Evolutionary conservation across 2,329 filamentous ascomycete species (phyloP), one percentile per base, ranked within the genome.

Genomic region (Byssochlamys sp.): DNA sequence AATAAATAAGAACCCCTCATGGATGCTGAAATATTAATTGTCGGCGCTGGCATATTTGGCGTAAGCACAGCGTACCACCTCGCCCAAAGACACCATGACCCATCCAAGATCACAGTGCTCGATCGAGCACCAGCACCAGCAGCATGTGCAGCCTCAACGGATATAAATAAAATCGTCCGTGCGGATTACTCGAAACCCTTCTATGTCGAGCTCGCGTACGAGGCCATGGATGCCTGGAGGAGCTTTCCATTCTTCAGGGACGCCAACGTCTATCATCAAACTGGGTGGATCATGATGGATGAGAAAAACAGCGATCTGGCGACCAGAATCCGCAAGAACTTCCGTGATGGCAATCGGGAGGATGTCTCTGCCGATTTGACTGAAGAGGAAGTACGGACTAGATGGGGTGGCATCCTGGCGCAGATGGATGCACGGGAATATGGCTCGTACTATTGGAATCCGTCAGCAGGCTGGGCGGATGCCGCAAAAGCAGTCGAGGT

Each of bases 101-200:
- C 33, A 33, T 67, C 72, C 0, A 72, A 71, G 1, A 74, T 87
- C 55, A 83, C 78, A 1, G 69, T 87, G 1, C 73, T 87, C 27
- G 84, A 87, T 71, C 79, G 82, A 12, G 75, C 80, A 58, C 73
- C 77, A 2, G 66, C 71, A 3, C 78, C 81, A 26, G 79, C 79
- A 1, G 72, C 75, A 0, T 71, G 66, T 55, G 85, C 84, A 31
- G 86, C 86, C 0, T 88, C 86, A 0, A 86, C 83, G 76, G 86
- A 90, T 72, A 84, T 85, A 80, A 89, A 87, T 75, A 89, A 88
- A 70, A 84, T 87, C 28, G 79, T 89, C 14, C 83, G 86, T 57
- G 83, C 85, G 53, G 86, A 89, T 69, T 89, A 89, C 72, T 77
- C 81, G 57, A 83, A 86, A 63, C 72, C 81, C 1, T 70, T 84